phyloP scores from a whole-genome alignment of 208 protist genomes.

The Trypanosoma theileri region DNA sequence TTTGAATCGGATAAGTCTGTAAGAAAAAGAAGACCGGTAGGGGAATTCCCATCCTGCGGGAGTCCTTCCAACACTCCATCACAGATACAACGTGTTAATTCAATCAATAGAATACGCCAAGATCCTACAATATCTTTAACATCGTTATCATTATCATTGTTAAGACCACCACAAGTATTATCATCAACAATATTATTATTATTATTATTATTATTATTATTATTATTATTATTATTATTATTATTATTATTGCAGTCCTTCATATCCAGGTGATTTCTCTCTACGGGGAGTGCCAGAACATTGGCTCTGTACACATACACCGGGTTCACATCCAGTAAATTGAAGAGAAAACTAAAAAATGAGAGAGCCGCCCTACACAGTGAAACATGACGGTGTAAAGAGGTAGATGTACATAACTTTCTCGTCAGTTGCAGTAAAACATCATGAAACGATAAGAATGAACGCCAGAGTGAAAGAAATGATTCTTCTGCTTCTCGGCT shows the following conservation, averaged over 20 bases:
- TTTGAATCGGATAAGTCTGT: conserved; percentile 28
- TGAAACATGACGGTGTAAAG: conserved; percentile 19
- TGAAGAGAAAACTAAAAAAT: conserved; percentile 25
- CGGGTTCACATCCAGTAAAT: conserved; percentile 5
- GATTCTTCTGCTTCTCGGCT: not conserved
- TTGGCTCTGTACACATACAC: not conserved
- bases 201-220: no score
- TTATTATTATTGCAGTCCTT: not conserved
- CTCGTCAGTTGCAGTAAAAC: conserved; percentile 5
- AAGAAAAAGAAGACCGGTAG: conserved; percentile 25
- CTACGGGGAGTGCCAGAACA: not conserved
- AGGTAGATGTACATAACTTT: conserved; percentile 8
- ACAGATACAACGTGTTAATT: conserved; percentile 16
- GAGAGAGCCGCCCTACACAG: conserved; percentile 19
- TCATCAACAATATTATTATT: no score
- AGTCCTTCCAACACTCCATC: conserved; percentile 5
- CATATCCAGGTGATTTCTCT: not conserved
- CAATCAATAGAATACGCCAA: not conserved
- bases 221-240: no score
- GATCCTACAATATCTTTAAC: not conserved
- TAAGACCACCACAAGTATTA: no score
- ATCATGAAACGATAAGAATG: conserved; percentile 16
- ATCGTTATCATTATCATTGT: not conserved
- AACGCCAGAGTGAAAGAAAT: conserved; percentile 1
- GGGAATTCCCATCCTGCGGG: not conserved